A percentile compares a stretch with the other conserved stretches of the same genome.
phyloP scores from a whole-genome alignment of 2,329 filamentous ascomycete species.

The Pyrenochaeta sp. region DNA sequence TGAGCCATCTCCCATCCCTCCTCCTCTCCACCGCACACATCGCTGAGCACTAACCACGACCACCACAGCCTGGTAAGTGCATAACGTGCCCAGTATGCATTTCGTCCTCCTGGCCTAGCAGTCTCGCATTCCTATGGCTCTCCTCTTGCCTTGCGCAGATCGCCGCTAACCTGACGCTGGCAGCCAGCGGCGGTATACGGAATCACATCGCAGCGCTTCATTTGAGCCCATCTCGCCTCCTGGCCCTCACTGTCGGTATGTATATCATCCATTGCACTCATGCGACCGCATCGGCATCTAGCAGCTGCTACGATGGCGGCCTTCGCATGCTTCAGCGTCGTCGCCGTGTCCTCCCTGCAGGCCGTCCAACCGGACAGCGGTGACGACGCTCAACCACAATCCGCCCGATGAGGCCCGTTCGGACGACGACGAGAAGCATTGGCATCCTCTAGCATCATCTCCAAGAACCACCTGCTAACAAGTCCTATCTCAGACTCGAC shows the following conservation, averaged over 20 bases:
- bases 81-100: slow-evolving; percentile 22
- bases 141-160: slow-evolving; percentile 28
- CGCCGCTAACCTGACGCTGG: slow-evolving; percentile 40
- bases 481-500: slow-evolving; percentile 23
- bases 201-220: slow-evolving; percentile 41
- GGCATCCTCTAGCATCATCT: slow-evolving; percentile 23
- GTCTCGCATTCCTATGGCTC: slow-evolving; percentile 18
- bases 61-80: slow-evolving; percentile 34
- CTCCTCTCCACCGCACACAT: slow-evolving; percentile 35
- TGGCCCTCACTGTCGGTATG: slow-evolving; percentile 41
- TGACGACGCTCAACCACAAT: slow-evolving; percentile 37
- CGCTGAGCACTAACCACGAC: slow-evolving; percentile 27
- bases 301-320: slow-evolving; percentile 22
- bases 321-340: slow-evolving; percentile 26
- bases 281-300: slow-evolving; percentile 39
- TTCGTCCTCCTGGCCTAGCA: slow-evolving; percentile 14
- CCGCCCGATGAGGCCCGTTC: slow-evolving; percentile 23
- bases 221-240: slow-evolving; percentile 31
- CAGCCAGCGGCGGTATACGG: slow-evolving; percentile 48
- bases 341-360: slow-evolving; percentile 39
- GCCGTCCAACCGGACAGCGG: slow-evolving; percentile 39
- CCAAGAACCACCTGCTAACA: slow-evolving; percentile 33
- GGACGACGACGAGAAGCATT: slow-evolving; percentile 26
- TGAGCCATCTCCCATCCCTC: slow-evolving; percentile 26
- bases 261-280: slow-evolving; percentile 35